A percentile compares a stretch with the other conserved stretches of the same genome.
phyloP scores from a whole-genome alignment of 768 basidiomycete species.

The Atractiella rhizophila region DNA sequence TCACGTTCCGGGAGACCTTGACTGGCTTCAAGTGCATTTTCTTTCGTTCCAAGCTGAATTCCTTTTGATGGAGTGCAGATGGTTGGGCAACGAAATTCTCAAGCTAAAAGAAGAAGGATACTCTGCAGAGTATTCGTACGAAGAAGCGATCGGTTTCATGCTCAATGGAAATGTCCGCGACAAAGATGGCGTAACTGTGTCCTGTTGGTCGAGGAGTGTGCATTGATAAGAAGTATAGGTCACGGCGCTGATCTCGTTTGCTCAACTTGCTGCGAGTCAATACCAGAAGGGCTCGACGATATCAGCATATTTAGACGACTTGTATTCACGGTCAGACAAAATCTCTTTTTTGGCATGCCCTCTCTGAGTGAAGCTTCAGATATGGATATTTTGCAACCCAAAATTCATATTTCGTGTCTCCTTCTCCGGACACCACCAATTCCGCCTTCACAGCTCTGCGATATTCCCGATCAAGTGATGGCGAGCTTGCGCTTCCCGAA shows the following conservation, averaged over 20 bases:
- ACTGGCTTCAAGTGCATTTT: constrained; percentile 63
- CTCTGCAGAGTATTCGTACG: constrained; percentile 57
- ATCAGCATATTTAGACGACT: constrained; percentile 28
- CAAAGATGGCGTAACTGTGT: constrained; percentile 61
- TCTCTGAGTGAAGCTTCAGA: constrained; percentile 31
- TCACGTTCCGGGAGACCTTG: constrained; percentile 59
- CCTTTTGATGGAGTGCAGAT: constrained; percentile 2
- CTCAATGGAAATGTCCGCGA: constrained; percentile 42
- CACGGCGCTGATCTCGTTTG: constrained; percentile 34
- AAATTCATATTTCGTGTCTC: constrained; percentile 26
- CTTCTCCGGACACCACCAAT: constrained; percentile 39
- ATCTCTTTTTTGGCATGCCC: constrained; percentile 29
- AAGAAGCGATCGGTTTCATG: constrained; percentile 84
- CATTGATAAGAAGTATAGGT: too few species aligned
- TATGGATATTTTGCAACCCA: constrained; percentile 47
- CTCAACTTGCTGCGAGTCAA: constrained; percentile 25
- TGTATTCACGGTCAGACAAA: constrained; percentile 37
- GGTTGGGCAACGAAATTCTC: constrained; percentile 50
- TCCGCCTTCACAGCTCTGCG: constrained; percentile 30
- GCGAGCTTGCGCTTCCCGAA: constrained; percentile 3
- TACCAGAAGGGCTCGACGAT: not conserved
- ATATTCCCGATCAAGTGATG: not conserved
- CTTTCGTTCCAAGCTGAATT: not conserved
- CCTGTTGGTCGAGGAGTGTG: not conserved
- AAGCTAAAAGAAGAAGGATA: constrained; percentile 39